Evolutionary conservation across 495 filamentous ascomycete genomes (phyloP), one percentile per base, ranked within the genome.

Genomic region (Pyronema omphalodes): DNA sequence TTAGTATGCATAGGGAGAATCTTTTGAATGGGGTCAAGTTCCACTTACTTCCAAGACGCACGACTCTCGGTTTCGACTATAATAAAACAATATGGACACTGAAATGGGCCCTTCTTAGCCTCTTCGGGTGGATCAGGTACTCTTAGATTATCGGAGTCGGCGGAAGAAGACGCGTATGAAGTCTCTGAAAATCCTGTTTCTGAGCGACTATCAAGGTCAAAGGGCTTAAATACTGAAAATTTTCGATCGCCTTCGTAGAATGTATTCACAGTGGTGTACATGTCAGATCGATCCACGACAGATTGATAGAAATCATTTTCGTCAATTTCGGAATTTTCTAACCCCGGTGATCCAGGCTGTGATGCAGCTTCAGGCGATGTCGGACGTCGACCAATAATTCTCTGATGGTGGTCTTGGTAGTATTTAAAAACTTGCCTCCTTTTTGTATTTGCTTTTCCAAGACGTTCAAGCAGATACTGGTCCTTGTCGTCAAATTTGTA

Each of bases 401-500:
- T 62, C 7, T 45, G 29, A 53, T 60, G 60, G 9, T 60, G 60
- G 3, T 49, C 48, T 17, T 58, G 8, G 33, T 62, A 6, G 47
- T 62, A 60, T 7, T 44, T 55, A 1, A 60, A 33, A 1, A 62
- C 14, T 29, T 66, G 60, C 7, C 65, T 59, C 29, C 67, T 57
- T 46, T 54, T 64, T 9, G 62, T 65, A 19, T 67, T 68, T 5
- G 70, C 67, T 40, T 51, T 57, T 14, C 67, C 69, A 8, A 71
- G 61, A n/a, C 67, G 59, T 35, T 57, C 44, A 8, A 48, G 37
- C 9, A 71, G 51, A 50, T 41, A 51, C 2, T 17, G n/a, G 9
- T 57, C 18, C 12, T 18, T 23, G 29, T n/a, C 9, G 23, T 9
- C n/a, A 19, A 47, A 51, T 19, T 51, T 51, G 12, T 43, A 43